phyloP scores from a whole-genome alignment of 139 green algal genomes.

The Diplosphaera chodatii region DNA sequence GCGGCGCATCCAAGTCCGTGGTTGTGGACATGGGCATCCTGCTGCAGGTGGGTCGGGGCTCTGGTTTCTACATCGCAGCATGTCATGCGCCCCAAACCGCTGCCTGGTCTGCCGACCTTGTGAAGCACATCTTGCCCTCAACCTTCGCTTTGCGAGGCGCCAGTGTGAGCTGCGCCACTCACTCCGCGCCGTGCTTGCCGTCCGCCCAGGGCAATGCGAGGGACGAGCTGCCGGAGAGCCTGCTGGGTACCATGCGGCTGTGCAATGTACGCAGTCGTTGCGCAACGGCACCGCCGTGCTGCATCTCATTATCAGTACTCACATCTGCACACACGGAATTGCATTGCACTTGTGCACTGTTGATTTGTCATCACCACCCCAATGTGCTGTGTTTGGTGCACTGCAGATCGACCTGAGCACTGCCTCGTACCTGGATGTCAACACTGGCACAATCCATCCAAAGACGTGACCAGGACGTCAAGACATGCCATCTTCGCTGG shows the following conservation, averaged over 20 bases:
- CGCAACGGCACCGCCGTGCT: no score
- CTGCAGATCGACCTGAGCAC: background rate
- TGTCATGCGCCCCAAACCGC: no score
- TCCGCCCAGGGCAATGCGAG: slow-evolving; percentile 8
- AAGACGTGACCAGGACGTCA: background rate
- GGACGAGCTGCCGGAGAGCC: slow-evolving; percentile 34
- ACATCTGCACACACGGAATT: no score
- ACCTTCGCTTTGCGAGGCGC: background rate
- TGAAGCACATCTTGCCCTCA: no score
- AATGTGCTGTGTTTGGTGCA: background rate
- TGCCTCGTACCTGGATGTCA: slow-evolving; percentile 19
- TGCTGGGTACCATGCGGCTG: slow-evolving; percentile 32
- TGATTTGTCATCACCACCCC: no score
- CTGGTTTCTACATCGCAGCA: no score
- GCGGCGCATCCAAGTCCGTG: slow-evolving; percentile 23
- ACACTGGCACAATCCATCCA: background rate
- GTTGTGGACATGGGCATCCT: slow-evolving; percentile 39
- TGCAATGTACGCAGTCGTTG: background rate
- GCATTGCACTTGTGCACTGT: no score
- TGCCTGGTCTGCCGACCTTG: no score
- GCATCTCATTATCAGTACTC: no score
- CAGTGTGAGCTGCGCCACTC: no score
- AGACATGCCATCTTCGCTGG: no score
- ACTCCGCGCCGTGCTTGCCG: no score
- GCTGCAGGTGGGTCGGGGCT: slow-evolving; percentile 12